Evolutionary conservation across 306 rosid species (phyloP), one percentile per base, ranked within the genome.

Genomic region (Prunus padus): DNA sequence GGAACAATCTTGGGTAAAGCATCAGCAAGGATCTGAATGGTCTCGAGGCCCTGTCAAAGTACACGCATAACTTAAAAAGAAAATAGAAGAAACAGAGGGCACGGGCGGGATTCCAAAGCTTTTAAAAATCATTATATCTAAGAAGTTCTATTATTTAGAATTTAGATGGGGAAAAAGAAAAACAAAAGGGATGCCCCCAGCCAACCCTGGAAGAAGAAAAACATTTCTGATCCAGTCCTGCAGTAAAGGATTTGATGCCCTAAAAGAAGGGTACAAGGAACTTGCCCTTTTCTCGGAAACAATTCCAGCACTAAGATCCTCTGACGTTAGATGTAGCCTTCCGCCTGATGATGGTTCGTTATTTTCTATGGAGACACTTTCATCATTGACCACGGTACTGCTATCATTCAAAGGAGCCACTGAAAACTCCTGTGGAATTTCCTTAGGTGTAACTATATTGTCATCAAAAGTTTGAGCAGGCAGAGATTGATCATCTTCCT

Each of bases 1-100:
- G 99, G 99, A 82, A 95, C 99, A 73, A 95, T 95, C 86, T 95
- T 95, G 19, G 99, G 99, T 84, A 95, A 85, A 80, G 97, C 91
- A 62, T 90, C 97, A 65, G 99, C 96, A 77, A 95, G 91, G 82
- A 92, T 85, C 87, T 92, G 99, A 82, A 95, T 84, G 73, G 97
- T 88, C 77, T 86, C 93, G 73, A 82, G 78, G 67, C 91, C 97
- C 99, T 95, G 96, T 86, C 79, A 73, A 83, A 80, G 50, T 63
- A 70, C 4, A 69, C 78, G 69, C 47, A 67, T 64, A 81, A 77
- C 37, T 81, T 74, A 3, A 55, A 76, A 23, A 64, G 9, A 1
- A 37, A 37, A 37, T 5, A 1, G 1, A 37, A 16, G 55, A 33
- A 67, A 57, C 16, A 49, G 62, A 18, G 12, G 4, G 40, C 42